Conservation (phyloP, 176 grass and related monocot species). For the Puccinellia tenuiflora region DNA sequence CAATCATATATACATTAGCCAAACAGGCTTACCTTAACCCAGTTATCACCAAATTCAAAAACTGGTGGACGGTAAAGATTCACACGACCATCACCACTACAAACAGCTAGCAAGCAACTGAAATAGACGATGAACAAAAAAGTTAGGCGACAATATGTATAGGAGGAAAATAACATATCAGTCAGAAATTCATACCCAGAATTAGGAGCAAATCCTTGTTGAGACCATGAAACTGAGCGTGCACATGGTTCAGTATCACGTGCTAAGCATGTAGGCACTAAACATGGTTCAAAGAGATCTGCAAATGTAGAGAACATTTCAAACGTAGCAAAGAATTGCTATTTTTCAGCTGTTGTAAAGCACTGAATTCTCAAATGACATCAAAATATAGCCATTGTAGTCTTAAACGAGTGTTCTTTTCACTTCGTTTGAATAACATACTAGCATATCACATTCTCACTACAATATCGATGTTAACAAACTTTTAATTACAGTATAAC, state of each 20-base stretch:
- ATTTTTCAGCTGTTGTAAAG: neutral
- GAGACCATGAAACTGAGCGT: constrained; percentile 83
- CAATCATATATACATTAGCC: neutral
- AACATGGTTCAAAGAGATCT: constrained; percentile 74
- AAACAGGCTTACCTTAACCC: constrained; percentile 57
- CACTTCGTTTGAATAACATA: neutral
- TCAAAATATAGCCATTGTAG: neutral
- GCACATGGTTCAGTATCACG: constrained; percentile 55
- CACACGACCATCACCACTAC: constrained; percentile 61
- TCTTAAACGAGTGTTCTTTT: neutral
- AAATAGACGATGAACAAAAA: constrained; percentile 12
- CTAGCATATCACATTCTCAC: neutral
- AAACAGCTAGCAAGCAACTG: constrained; percentile 85
- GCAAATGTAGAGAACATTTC: constrained; percentile 18
- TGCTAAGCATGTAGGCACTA: constrained; percentile 66
- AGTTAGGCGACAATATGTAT: neutral
- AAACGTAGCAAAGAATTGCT: neutral
- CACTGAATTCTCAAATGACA: neutral
- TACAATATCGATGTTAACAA: neutral
- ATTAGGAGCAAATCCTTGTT: constrained; percentile 76
- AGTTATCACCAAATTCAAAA: constrained; percentile 74
- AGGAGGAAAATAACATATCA: neutral
- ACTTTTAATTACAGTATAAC: neutral
- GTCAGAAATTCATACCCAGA: constrained; percentile 38
- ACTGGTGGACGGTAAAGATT: constrained; percentile 64